phyloP scores from a whole-genome alignment of 768 basidiomycete genomes.

The Candolleomyces efflorescens region DNA sequence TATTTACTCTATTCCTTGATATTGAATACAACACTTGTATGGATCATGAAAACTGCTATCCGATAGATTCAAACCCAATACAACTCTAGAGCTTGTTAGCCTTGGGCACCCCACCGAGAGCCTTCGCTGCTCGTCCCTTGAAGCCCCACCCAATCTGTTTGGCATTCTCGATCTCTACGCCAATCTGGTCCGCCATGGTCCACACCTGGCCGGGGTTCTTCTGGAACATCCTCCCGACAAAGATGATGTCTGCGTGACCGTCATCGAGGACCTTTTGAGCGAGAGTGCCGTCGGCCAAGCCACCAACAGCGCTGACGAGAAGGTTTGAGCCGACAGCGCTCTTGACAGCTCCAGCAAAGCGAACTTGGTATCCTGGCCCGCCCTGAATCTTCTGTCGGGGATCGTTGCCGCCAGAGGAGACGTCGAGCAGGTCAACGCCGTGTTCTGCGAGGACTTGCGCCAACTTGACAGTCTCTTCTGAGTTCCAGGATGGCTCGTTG shows the following conservation, averaged over 20 bases:
- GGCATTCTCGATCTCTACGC: slow-evolving; percentile 8
- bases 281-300: slow-evolving; percentile 48
- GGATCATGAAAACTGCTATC: not conserved
- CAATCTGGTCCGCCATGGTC: not conserved
- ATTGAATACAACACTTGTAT: too few species aligned
- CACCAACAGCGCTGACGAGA: slow-evolving; percentile 47
- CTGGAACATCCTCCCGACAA: slow-evolving; percentile 53
- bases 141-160: slow-evolving; percentile 16
- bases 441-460: slow-evolving; percentile 53
- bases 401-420: slow-evolving; percentile 61
- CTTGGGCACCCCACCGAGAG: not conserved
- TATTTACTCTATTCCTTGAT: too few species aligned
- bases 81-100: not conserved
- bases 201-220: slow-evolving; percentile 51
- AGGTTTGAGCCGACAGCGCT: slow-evolving; percentile 31
- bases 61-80: not conserved
- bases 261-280: slow-evolving; percentile 56
- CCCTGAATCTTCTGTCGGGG: slow-evolving; percentile 30
- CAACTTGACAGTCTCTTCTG: slow-evolving; percentile 63
- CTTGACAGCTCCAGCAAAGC: slow-evolving; percentile 49
- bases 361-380: slow-evolving; percentile 48
- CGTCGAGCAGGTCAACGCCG: slow-evolving; percentile 75
- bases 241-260: slow-evolving; percentile 55
- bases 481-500: slow-evolving; percentile 59
- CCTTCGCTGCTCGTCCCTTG: slow-evolving; percentile 7